Evolutionary conservation across 73 alveolate genomes (phyloP).

Genomic region (Tetrahymena elliotti): DNA sequence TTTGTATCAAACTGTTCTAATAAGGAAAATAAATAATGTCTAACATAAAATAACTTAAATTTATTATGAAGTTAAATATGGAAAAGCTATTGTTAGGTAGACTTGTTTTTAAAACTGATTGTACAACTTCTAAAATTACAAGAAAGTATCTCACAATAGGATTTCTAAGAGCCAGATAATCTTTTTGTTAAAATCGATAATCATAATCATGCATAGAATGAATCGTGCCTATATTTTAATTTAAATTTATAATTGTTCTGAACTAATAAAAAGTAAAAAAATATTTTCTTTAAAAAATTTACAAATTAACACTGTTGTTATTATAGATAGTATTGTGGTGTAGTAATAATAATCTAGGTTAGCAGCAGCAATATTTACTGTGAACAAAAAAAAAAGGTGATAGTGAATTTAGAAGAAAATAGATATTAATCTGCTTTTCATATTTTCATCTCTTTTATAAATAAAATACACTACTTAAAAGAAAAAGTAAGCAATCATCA

Average conservation of each 20-base stretch:
- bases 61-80: not conserved
- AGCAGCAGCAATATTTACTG: not conserved
- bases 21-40: not conserved
- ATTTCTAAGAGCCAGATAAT: not conserved
- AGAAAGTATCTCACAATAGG: not conserved
- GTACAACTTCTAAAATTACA: not conserved
- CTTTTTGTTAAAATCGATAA: not conserved
- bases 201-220: not conserved
- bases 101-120: not conserved
- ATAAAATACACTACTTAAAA: not conserved
- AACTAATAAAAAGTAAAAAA: not conserved
- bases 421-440: not conserved
- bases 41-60: not conserved
- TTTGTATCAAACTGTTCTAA: not conserved
- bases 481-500: not conserved
- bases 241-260: not conserved
- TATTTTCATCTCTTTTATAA: not conserved
- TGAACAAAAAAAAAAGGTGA: not conserved
- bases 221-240: not conserved
- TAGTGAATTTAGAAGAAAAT: not conserved
- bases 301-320: not conserved
- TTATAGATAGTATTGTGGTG: not conserved
- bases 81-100: not conserved
- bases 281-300: not conserved
- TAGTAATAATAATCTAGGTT: not conserved